phyloP scores from a whole-genome alignment of 2,329 filamentous ascomycete genomes.

The Thermothelomyces thermophilus region DNA sequence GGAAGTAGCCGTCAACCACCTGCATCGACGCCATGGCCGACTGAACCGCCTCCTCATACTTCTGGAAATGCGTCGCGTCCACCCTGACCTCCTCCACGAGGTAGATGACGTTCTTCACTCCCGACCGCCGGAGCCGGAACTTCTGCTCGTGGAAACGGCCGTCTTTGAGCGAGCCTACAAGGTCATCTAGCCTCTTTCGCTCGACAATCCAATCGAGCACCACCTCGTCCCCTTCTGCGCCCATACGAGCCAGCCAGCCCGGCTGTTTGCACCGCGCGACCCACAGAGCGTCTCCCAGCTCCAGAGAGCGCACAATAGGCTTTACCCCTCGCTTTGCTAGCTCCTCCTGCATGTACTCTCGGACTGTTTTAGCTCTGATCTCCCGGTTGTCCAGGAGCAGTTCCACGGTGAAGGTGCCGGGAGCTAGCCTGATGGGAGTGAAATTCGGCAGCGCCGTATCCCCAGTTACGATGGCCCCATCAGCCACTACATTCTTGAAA shows the following conservation, averaged over 20 bases:
- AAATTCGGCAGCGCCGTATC: conserved; percentile 39
- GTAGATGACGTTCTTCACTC: conserved; percentile 71
- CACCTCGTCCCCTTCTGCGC: conserved; percentile 60
- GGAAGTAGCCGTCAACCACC: conserved; percentile 71
- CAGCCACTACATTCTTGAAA: conserved; percentile 31
- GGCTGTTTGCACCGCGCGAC: conserved; percentile 64
- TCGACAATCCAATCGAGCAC: conserved; percentile 77
- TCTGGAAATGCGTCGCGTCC: conserved; percentile 44
- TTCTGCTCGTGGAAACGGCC: conserved; percentile 81
- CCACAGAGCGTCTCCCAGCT: conserved; percentile 73
- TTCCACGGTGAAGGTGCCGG: conserved; percentile 64
- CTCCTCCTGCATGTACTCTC: conserved; percentile 70
- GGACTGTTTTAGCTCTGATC: conserved; percentile 63
- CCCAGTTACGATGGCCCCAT: conserved; percentile 23
- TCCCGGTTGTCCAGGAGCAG: conserved; percentile 71
- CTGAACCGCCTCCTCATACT: conserved; percentile 60
- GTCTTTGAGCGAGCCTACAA: conserved; percentile 75
- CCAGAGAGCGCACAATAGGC: conserved; percentile 61
- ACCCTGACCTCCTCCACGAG: conserved; percentile 68
- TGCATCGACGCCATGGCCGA: conserved; percentile 72
- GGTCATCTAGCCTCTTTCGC: conserved; percentile 71
- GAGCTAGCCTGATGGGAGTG: conserved; percentile 53
- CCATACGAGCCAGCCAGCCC: conserved; percentile 46
- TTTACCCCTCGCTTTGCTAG: conserved; percentile 59
- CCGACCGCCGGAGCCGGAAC: conserved; percentile 66